Evolutionary conservation across 257 asterid species (phyloP).

Genomic region (Osmanthus fragrans): DNA sequence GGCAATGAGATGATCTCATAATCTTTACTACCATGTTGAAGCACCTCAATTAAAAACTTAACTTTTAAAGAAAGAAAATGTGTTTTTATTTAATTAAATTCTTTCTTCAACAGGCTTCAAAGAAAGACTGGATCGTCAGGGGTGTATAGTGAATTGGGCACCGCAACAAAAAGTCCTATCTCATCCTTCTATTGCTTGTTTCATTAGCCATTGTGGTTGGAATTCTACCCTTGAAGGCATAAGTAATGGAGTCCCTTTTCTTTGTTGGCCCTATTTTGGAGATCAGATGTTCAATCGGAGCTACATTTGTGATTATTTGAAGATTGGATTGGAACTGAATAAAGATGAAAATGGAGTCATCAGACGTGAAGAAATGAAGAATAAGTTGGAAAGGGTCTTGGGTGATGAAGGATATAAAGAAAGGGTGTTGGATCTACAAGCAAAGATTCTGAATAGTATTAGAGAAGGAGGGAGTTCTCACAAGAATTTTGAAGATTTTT

Average conservation of each 20-base stretch:
- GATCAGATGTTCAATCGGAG: conserved; percentile 19
- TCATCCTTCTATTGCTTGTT: conserved; percentile 29
- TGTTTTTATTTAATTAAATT: not conserved
- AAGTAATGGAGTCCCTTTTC: conserved; percentile 25
- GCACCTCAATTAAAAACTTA: too few species aligned
- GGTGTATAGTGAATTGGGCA: conserved; percentile 20
- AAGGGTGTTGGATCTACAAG: conserved; percentile 16
- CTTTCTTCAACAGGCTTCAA: not conserved
- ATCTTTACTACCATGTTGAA: not conserved
- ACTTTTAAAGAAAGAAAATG: not conserved
- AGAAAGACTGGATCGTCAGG: not conserved
- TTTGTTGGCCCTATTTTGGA: conserved; percentile 22
- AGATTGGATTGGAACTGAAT: conserved; percentile 23
- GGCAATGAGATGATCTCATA: not conserved
- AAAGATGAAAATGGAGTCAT: conserved; percentile 35
- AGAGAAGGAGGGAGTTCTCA: conserved; percentile 10
- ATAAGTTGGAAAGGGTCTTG: conserved; percentile 8
- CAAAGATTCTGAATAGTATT: conserved; percentile 7
- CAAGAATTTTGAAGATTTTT: conserved; percentile 11
- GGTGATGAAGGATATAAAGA: not conserved
- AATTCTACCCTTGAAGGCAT: conserved; percentile 25
- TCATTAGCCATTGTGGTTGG: conserved; percentile 30
- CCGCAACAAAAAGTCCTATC: conserved; percentile 24
- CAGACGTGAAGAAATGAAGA: conserved; percentile 25
- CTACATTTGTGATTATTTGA: conserved; percentile 23